These are phyloP conservation scores for Fusarium brachygibbosum DNA, from an alignment of 2,329 filamentous ascomycete species.

Conservation along the genomic window DNA sequence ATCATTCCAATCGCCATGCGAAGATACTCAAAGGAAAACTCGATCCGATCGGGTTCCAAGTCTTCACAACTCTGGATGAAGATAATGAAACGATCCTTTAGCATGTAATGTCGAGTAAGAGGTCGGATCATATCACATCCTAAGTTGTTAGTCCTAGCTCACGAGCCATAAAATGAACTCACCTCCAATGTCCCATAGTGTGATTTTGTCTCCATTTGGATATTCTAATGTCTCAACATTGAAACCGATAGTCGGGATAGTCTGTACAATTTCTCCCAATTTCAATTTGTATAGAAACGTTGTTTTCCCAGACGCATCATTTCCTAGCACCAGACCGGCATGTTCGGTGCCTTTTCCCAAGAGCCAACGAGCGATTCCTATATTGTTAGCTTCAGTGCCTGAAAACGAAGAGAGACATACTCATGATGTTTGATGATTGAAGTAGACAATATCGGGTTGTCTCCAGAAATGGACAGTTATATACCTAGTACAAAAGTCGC, in stretches of 20 bases:
- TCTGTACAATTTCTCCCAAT: constrained; percentile 91
- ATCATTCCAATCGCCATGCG: constrained; percentile 41
- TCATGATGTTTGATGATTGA: constrained; percentile 27
- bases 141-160: constrained; percentile 3
- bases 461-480: background rate
- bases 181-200: constrained; percentile 52
- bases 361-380: constrained; percentile 45
- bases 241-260: constrained; percentile 95
- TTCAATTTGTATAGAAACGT: constrained; percentile 85
- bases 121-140: constrained; percentile 50
- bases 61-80: constrained; percentile 51
- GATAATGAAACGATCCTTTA: constrained; percentile 45
- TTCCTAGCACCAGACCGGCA: constrained; percentile 42
- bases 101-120: constrained; percentile 49
- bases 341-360: constrained; percentile 39
- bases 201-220: constrained; percentile 38
- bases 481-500: constrained; percentile 16
- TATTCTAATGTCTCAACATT: constrained; percentile 83
- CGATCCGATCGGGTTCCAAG: constrained; percentile 37
- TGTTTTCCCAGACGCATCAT: constrained; percentile 73
- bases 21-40: constrained; percentile 49
- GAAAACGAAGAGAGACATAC: constrained; percentile 10
- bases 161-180: background rate
- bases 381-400: background rate
- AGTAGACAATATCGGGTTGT: background rate